Base-by-base conservation (phyloP, 495 filamentous ascomycete genomes). In the Talaromyces adpressus region DNA sequence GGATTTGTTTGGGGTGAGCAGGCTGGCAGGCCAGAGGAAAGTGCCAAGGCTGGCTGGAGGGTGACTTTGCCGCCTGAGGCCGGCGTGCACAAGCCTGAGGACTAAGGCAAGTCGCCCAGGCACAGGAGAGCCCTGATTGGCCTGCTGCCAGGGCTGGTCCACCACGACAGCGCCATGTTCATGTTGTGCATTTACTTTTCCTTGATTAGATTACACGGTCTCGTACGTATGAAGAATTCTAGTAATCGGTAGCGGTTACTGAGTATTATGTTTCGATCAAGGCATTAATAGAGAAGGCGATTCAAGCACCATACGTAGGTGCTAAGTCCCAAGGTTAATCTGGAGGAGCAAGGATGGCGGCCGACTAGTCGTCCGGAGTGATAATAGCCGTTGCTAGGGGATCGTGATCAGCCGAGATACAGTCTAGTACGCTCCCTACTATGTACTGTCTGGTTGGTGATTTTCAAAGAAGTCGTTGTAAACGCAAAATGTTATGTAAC, bases 1-100 rank as follows among this genome's bases (percentile, higher is more conserved):
- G 27, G 27, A 49, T 14, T 20, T 53, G 60, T 53, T 62, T 57
- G 67, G 57, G 59, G 63, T n/a, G 53, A 56, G 45, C 52, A 56
- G 52, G 3, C n/a, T 62, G 65, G 64, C 3, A 1, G 1, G 25
- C 25, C 27, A 4, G 58, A 53, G 18, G 62, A 25, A 63, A 64
- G 23, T 27, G 59, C 7, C 66, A 65, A 49, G 65, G 67, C 53
- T 39, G 54, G 54, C 6, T 14, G 4, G 14, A 41, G 36, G 36
- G 36, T 41, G 36, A 41, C 36, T 41, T 39, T 49, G 29, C 54
- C 54, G 34, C 34, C 34, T 32, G 29, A 41, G 54, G 54, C 54
- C 9, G 14, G 20, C 23, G 14, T 11, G 14, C 36, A 51, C 23
- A 57, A 45, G 62, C 11, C 52, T 27, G 22, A 29, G 7, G 27